These are phyloP conservation scores for Talaromyces adpressus DNA, from an alignment of 495 filamentous ascomycete species.

Conservation along the genomic window DNA sequence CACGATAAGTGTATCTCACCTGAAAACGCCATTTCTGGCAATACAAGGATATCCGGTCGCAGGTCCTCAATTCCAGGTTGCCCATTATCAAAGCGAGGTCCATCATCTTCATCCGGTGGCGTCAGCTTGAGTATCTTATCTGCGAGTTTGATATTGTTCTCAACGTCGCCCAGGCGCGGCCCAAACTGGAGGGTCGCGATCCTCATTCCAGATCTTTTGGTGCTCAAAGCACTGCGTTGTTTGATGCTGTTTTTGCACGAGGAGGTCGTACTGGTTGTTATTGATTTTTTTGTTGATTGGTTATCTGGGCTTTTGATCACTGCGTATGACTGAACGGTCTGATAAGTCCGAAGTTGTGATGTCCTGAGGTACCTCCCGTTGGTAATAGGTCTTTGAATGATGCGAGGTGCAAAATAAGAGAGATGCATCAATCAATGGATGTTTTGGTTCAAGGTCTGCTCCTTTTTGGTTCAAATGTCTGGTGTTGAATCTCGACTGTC, in stretches of 20 bases:
- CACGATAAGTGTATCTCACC: constrained; percentile 42
- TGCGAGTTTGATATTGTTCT: constrained; percentile 68
- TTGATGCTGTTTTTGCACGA: not conserved
- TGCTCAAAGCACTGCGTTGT: not conserved
- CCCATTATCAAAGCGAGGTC: not conserved
- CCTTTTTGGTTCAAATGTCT: not conserved
- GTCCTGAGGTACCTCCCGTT: not conserved
- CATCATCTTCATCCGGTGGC: constrained; percentile 9
- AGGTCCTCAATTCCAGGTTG: constrained; percentile 20
- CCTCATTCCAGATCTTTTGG: constrained; percentile 45
- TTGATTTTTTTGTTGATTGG: not conserved
- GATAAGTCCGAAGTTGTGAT: not conserved
- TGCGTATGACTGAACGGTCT: not conserved
- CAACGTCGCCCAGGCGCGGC: constrained; percentile 64
- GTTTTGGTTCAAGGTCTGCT: not conserved
- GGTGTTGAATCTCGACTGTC: not conserved
- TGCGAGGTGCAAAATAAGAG: not conserved
- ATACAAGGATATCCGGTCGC: constrained; percentile 54
- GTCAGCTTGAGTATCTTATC: constrained; percentile 54
- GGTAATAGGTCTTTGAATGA: not conserved
- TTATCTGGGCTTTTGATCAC: not conserved
- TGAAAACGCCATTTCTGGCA: constrained; percentile 85
- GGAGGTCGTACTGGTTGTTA: not conserved
- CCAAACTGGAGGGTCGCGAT: constrained; percentile 79
- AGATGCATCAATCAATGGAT: not conserved